These are phyloP conservation scores for Leptoxyphium fumago DNA, from an alignment of 2,329 filamentous ascomycete species.

Conservation along the genomic window DNA sequence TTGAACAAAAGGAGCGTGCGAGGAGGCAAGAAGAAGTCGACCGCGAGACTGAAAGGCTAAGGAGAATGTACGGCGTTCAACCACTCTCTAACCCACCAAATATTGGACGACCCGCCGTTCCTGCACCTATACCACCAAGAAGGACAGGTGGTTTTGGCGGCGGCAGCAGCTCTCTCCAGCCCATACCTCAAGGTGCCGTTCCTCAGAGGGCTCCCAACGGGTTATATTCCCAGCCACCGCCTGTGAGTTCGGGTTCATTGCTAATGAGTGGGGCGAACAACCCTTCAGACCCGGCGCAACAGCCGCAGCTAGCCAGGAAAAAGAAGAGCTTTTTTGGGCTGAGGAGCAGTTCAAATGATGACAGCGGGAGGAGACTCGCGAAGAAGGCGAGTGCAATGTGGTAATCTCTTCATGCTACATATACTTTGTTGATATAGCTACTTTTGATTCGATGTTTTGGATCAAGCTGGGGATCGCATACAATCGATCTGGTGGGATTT, in stretches of 20 bases:
- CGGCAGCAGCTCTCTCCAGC: constrained; percentile 8
- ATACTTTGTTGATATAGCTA: too few relatives aligned
- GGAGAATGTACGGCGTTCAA: constrained; percentile 49
- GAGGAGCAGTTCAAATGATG: constrained; percentile 4
- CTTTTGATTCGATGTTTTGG: too few relatives aligned
- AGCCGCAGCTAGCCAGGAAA: constrained; percentile 14
- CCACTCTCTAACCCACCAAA: constrained; percentile 3
- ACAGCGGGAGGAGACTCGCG: constrained; percentile 18
- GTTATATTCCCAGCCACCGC: constrained; percentile 15
- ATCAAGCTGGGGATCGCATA: too few relatives aligned
- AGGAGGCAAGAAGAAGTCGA: constrained; percentile 41
- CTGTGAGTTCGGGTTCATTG: constrained; percentile 14
- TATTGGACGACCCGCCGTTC: constrained; percentile 4
- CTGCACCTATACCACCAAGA: constrained; percentile 1
- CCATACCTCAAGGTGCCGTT: constrained; percentile 9
- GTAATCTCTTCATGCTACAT: constrained; percentile 7
- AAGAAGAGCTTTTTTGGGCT: constrained; percentile 25
- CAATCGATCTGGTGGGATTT: too few relatives aligned
- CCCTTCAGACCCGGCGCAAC: constrained; percentile 5
- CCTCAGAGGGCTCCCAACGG: constrained; percentile 11
- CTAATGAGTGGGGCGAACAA: constrained; percentile 20
- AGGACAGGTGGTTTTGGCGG: constrained; percentile 1
- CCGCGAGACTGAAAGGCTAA: constrained; percentile 62
- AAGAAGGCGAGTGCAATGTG: constrained; percentile 33
- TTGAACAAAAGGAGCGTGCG: constrained; percentile 47